Conservation (phyloP, 2,329 filamentous ascomycete genomes). For the Fusarium sp. region DNA sequence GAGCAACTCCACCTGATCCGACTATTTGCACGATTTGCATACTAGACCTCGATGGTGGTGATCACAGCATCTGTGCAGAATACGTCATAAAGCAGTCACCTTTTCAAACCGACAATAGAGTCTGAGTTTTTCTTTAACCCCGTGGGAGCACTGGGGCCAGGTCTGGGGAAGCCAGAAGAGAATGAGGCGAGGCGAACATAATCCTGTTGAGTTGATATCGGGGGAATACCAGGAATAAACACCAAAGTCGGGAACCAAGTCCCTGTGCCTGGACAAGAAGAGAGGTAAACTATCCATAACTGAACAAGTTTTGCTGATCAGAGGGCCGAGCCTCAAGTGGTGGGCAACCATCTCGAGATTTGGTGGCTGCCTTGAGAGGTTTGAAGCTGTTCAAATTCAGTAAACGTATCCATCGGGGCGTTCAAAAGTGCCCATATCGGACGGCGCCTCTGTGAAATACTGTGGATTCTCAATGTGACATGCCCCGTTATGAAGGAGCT, state of each 20-base stretch:
- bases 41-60: slow-evolving; percentile 32
- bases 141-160: not conserved
- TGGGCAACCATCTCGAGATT: slow-evolving; percentile 25
- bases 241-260: slow-evolving; percentile 1
- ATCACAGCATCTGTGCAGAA: slow-evolving; percentile 11
- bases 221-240: slow-evolving; percentile 5
- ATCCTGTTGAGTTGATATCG: not conserved
- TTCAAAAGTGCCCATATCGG: not conserved
- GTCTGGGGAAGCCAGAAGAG: slow-evolving; percentile 1
- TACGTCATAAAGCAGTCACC: slow-evolving; percentile 35
- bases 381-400: not conserved
- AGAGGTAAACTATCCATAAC: slow-evolving; percentile 33
- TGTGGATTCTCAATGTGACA: slow-evolving; percentile 1
- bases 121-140: not conserved
- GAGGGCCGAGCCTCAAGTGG: slow-evolving; percentile 30
- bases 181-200: not conserved
- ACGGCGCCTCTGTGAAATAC: slow-evolving; percentile 5
- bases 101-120: not conserved
- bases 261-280: slow-evolving; percentile 32
- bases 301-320: slow-evolving; percentile 32
- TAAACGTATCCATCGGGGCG: not conserved
- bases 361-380: slow-evolving; percentile 4
- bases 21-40: slow-evolving; percentile 32
- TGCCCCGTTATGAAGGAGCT: not conserved
- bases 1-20: slow-evolving; percentile 13